A percentile compares a stretch with the other conserved stretches of the same genome.
Evolutionary conservation across 306 rosid species (phyloP).

Genomic region (Cucumis cinereus): DNA sequence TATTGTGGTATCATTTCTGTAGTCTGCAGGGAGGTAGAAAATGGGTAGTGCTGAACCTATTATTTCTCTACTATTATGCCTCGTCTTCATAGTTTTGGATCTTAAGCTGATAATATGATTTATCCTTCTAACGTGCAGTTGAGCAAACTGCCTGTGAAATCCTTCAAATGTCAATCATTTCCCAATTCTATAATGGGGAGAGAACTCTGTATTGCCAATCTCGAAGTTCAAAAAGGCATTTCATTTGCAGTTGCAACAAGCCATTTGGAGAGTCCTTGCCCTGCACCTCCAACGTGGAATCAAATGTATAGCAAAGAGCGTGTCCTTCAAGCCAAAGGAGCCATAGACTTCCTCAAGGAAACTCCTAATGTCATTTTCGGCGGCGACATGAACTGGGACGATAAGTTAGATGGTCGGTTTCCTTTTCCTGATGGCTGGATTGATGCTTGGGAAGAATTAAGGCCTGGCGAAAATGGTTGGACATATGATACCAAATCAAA

Average conservation of each 20-base stretch:
- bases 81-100: not conserved
- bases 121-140: constrained; percentile 33
- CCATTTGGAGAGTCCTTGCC: constrained; percentile 96
- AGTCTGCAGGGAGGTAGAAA: not conserved
- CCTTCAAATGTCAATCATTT: constrained; percentile 50
- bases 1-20: not conserved
- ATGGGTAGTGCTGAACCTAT: not conserved
- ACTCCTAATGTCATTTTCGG: constrained; percentile 61
- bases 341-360: constrained; percentile 41
- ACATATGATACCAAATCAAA: constrained; percentile 94
- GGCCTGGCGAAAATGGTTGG: constrained; percentile 65
- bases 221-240: constrained; percentile 39
- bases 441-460: constrained; percentile 65
- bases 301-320: constrained; percentile 95
- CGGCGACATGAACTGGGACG: constrained; percentile 98
- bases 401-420: constrained; percentile 66
- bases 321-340: constrained; percentile 65
- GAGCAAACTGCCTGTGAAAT: constrained; percentile 65
- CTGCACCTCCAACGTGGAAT: constrained; percentile 79
- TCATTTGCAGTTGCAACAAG: constrained; percentile 65
- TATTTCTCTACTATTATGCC: not conserved
- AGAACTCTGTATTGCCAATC: constrained; percentile 70
- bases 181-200: constrained; percentile 71
- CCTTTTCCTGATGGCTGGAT: constrained; percentile 62
- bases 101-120: not conserved